These are phyloP conservation scores for Rhipidocladum racemiflorum DNA, from an alignment of 176 grass and related monocot genomes.

Conservation along the genomic window DNA sequence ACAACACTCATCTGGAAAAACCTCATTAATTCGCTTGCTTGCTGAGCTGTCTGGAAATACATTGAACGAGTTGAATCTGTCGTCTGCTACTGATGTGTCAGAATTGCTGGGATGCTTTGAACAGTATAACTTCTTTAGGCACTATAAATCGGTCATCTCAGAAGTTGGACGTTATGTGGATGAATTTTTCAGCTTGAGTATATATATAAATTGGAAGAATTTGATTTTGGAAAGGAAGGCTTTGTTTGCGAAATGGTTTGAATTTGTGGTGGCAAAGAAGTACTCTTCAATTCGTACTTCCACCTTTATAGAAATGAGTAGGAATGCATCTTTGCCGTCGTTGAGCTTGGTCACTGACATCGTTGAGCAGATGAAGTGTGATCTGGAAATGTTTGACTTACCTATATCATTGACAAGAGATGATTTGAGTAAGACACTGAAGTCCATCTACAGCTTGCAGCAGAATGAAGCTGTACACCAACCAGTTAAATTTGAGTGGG, in stretches of 20 bases:
- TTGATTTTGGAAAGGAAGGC: slow-evolving; percentile 55
- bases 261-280: slow-evolving; percentile 62
- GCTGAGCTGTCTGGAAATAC: slow-evolving; percentile 86
- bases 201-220: slow-evolving; percentile 48
- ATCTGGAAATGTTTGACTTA: slow-evolving; percentile 53
- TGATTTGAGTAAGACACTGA: slow-evolving; percentile 56
- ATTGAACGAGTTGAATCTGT: slow-evolving; percentile 83
- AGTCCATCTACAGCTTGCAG: slow-evolving; percentile 54
- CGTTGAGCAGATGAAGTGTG: slow-evolving; percentile 66
- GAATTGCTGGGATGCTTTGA: slow-evolving; percentile 96
- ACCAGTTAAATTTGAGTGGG: slow-evolving; percentile 85
- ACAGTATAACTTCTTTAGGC: slow-evolving; percentile 85
- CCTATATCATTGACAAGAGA: slow-evolving; percentile 54
- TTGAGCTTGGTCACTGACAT: slow-evolving; percentile 60
- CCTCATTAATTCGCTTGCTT: slow-evolving; percentile 81
- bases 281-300: slow-evolving; percentile 35
- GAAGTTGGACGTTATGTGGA: slow-evolving; percentile 68
- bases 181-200: slow-evolving; percentile 72
- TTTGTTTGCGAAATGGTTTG: slow-evolving; percentile 85
- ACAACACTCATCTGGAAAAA: slow-evolving; percentile 84
- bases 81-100: slow-evolving; percentile 86
- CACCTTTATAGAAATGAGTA: slow-evolving; percentile 43
- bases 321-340: slow-evolving; percentile 40
- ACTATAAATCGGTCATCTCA: slow-evolving; percentile 64
- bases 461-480: slow-evolving; percentile 50